Percentiles rank a stretch among this genome's conserved stretches.
Conservation (phyloP, 2,329 filamentous ascomycete species). For the Endothia cerciana region DNA sequence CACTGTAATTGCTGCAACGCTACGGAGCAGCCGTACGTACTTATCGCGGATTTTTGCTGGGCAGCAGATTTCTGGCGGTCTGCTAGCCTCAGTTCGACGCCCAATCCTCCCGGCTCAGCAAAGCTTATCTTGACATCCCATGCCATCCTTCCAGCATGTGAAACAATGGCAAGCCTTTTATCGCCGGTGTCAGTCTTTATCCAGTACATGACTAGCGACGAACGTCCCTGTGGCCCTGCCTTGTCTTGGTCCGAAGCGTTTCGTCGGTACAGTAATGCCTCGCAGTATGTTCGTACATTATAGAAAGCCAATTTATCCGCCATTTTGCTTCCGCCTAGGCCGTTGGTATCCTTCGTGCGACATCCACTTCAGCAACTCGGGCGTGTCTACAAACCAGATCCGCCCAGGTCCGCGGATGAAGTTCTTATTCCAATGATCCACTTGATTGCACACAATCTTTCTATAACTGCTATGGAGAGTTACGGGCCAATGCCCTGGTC, state of each 20-base stretch:
- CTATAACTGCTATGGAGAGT: too few species aligned
- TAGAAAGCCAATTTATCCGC: background rate
- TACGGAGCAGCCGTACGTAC: slow-evolving; percentile 1
- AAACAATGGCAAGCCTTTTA: background rate
- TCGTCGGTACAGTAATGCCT: too few species aligned
- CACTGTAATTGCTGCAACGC: background rate
- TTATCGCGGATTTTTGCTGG: background rate
- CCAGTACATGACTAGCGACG: too few species aligned
- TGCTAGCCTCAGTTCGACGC: background rate
- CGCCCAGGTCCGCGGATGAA: background rate
- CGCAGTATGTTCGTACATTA: too few species aligned
- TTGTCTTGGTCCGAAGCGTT: too few species aligned
- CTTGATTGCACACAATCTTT: too few species aligned
- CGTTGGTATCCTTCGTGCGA: background rate
- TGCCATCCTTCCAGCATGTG: background rate
- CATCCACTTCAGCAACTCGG: background rate
- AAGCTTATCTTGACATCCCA: background rate
- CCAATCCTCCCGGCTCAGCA: slow-evolving; percentile 1
- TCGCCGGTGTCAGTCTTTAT: too few species aligned
- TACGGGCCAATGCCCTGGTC: background rate
- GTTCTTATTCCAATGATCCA: background rate
- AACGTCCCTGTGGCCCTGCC: too few species aligned
- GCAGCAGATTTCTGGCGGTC: background rate
- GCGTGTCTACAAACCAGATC: background rate
- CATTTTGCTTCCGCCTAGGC: background rate